phyloP scores from a whole-genome alignment of 2,329 filamentous ascomycete genomes.

The Xylaria sp. region DNA sequence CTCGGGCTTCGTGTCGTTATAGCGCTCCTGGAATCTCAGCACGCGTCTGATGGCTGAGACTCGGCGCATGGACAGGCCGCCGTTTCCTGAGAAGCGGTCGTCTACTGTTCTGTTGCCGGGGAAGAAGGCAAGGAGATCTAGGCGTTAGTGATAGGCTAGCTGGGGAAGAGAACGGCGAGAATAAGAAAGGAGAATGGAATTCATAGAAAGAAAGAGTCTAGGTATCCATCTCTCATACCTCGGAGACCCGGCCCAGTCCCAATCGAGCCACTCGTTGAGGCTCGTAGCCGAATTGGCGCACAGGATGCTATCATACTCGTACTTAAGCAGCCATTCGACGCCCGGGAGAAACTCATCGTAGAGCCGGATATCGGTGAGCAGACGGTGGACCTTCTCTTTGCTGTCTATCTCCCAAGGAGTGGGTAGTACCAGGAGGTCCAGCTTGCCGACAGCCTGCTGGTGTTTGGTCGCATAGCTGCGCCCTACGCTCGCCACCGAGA shows the following conservation, averaged over 20 bases:
- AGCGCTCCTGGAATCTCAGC: slow-evolving; percentile 61
- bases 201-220: not conserved
- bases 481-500: slow-evolving; percentile 59
- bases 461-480: slow-evolving; percentile 60
- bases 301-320: slow-evolving; percentile 66
- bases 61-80: slow-evolving; percentile 65
- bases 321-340: slow-evolving; percentile 66
- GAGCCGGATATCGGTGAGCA: slow-evolving; percentile 63
- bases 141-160: slow-evolving; percentile 7
- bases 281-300: slow-evolving; percentile 64
- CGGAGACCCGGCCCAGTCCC: slow-evolving; percentile 65
- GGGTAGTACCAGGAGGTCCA: slow-evolving; percentile 62
- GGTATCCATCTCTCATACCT: slow-evolving; percentile 50
- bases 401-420: slow-evolving; percentile 58
- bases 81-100: slow-evolving; percentile 63
- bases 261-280: slow-evolving; percentile 65
- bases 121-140: not conserved
- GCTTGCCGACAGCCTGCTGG: slow-evolving; percentile 62
- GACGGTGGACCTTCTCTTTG: slow-evolving; percentile 61
- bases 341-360: slow-evolving; percentile 63
- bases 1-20: slow-evolving; percentile 63
- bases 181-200: not conserved
- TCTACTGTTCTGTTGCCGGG: slow-evolving; percentile 48
- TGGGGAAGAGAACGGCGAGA: too few species aligned
- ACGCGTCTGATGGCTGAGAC: slow-evolving; percentile 62